Evolutionary conservation across 257 asterid species (phyloP), one percentile per base, ranked within the genome.

Genomic region (Galeopsis tetrahit): DNA sequence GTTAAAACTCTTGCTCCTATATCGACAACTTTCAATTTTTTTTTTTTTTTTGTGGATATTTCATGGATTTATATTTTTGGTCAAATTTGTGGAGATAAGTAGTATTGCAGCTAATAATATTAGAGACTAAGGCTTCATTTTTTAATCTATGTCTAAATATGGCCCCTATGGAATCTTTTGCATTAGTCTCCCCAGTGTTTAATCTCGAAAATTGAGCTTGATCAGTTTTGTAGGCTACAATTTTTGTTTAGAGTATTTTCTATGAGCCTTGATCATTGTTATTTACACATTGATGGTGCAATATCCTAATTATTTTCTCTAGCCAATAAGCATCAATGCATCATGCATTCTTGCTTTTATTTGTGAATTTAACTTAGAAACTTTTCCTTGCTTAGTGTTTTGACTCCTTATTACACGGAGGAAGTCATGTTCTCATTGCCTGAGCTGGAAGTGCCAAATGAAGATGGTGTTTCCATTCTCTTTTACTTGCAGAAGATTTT

Each of bases 331-430:
- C 51, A 39, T 74, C 51, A 51, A 51, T 74, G 15, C 6, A 58
- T 10, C 44, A 51, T 74, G 15, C 6, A 58, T 10, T 58, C 69
- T 40, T 21, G 14, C 32, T 33, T 33, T 40, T 64, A 34, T 42
- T 55, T 63, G 4, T 43, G 61, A 61, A 60, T 35, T 17, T 61
- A 33, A 67, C 68, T 44, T 63, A 9, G 73, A 58, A 28, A 58
- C n/a, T 65, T 7, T 65, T 71, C 39, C 61, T 75, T 75, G 33
- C 71, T 68, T 78, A 91, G 98, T 75, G 96, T 92, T 79, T 77
- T 90, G 89, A 90, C 96, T 77, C 98, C 98, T 35, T 92, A 92
- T 71, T 92, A 86, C 88, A 86, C 90, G 39, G 98, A 92, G 84
- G 98, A 92, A 78, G 96, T 89, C 57, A 89, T 92, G 72, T 92